Percentiles rank a stretch among this genome's conserved stretches.
These are phyloP conservation scores for Exserohilum turcica DNA, from an alignment of 2,329 filamentous ascomycete genomes.

Conservation along the genomic window DNA sequence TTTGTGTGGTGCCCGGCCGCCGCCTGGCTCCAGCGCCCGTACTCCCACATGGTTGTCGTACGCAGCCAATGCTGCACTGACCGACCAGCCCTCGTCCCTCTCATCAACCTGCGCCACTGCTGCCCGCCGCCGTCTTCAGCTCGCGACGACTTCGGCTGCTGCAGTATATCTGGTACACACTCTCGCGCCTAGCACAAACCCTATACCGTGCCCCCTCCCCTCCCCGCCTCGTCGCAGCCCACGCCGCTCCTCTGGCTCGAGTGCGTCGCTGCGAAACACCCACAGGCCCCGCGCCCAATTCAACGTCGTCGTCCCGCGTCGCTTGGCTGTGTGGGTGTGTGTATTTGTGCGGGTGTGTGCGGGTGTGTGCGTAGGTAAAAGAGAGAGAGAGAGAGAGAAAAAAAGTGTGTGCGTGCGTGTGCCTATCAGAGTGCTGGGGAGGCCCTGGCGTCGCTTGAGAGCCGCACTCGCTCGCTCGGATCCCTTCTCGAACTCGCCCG, in stretches of 20 bases:
- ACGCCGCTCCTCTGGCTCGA: conserved; percentile 24
- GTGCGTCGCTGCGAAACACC: conserved; percentile 31
- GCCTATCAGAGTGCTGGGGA: conserved; percentile 29
- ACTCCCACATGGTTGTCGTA: conserved; percentile 29
- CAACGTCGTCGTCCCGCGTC: conserved; percentile 42
- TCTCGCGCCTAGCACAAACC: conserved; percentile 23
- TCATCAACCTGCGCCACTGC: conserved; percentile 13
- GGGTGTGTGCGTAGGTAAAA: too few species aligned
- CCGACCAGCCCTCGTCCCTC: conserved; percentile 18
- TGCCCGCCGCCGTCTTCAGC: conserved; percentile 18
- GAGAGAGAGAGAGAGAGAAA: too few species aligned
- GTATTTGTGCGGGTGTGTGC: neutral
- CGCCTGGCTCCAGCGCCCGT: conserved; percentile 24
- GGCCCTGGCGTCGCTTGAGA: conserved; percentile 39
- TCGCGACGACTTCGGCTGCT: conserved; percentile 17
- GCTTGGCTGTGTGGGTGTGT: conserved; percentile 8
- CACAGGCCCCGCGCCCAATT: conserved; percentile 29
- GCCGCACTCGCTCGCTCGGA: conserved; percentile 45
- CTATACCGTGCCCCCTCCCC: conserved; percentile 27
- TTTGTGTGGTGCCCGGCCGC: conserved; percentile 16
- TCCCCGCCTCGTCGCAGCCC: conserved; percentile 37
- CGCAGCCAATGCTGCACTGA: conserved; percentile 18
- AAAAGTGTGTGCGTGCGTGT: too few species aligned
- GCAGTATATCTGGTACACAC: conserved; percentile 4
- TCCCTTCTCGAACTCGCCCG: conserved; percentile 31